Evolutionary conservation across 352 stramenopile genomes (phyloP).

Genomic region (Phytopythium kandeliae): DNA sequence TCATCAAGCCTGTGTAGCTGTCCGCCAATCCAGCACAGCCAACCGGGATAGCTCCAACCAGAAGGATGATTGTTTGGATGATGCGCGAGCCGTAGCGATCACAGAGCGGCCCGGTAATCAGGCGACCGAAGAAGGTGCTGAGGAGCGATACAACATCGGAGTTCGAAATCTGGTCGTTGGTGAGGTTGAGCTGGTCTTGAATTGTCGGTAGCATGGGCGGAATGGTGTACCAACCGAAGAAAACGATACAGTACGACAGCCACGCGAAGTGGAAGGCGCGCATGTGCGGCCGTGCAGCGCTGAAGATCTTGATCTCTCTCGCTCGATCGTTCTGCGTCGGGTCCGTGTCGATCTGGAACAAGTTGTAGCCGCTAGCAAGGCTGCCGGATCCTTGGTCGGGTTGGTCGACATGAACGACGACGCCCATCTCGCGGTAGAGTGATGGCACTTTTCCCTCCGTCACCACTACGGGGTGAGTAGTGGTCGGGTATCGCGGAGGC

Average conservation of each 20-base stretch:
- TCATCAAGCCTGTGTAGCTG: constrained; percentile 51
- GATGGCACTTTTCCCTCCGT: not conserved
- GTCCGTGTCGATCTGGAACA: constrained; percentile 29
- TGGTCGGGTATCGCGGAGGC: not conserved
- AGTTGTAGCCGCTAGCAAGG: not conserved
- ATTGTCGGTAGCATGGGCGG: constrained; percentile 86
- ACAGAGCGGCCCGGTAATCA: constrained; percentile 87
- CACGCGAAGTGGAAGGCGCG: constrained; percentile 86
- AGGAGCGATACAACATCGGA: constrained; percentile 85
- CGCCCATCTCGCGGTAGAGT: constrained; percentile 1
- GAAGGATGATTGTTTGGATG: constrained; percentile 66
- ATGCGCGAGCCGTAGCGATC: constrained; percentile 88
- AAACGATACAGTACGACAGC: constrained; percentile 91
- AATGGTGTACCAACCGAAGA: constrained; percentile 93
- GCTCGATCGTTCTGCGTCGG: constrained; percentile 22
- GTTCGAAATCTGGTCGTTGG: constrained; percentile 80
- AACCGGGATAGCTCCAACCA: constrained; percentile 71
- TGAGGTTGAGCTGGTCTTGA: constrained; percentile 72
- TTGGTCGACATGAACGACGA: not conserved
- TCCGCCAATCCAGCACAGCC: constrained; percentile 72
- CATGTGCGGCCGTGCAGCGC: constrained; percentile 10
- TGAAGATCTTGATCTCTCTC: constrained; percentile 24
- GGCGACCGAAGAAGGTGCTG: constrained; percentile 87
- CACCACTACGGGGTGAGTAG: not conserved
- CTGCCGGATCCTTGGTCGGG: not conserved